Evolutionary conservation across 1,284 basidiomycete genomes (phyloP), one percentile per base, ranked within the genome.

Genomic region (Pseudomicrostroma phylloplanum): DNA sequence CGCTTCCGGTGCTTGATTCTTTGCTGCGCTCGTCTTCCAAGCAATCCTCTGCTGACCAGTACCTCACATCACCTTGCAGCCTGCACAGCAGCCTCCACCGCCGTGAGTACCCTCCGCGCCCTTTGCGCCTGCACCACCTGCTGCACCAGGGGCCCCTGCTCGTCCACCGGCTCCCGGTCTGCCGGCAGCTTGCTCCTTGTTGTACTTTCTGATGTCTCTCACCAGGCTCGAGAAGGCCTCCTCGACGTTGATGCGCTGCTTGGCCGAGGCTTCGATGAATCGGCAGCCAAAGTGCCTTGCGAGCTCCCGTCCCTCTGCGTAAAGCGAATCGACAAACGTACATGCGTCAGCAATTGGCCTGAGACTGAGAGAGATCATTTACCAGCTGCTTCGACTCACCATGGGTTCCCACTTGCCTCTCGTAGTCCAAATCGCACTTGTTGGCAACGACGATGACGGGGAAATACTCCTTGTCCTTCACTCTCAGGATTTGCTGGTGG

Each of bases 181-280:
- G 39, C 71, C 74, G 51, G 64, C 64, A 1, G 75, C 69, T 66
- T 78, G 77, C 62, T 79, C 67, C 74, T 73, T 93, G 85, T 97
- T 97, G 82, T 92, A 96, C 79, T 89, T 88, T 73, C 96, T 85
- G 75, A 99, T 99, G 81, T 96, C 92, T 56, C 93, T 87, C 43
- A 99, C 96, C 63, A 99, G 88, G 69, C 91, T 89, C 78, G 86
- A 88, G 83, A 98, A 99, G n/a, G 93, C 92, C 82, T 98, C 94
- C 76, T 99, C 96, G 59, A 99, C 96, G 76, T 97, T 97, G 81
- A 96, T 91, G 56, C 96, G 86, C 78, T 96, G 91, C 83, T 99
- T 99, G 59, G 96, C 96, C 23, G 94, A 97, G 1, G 96, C 97
- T 82, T 98, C 96, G 71, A 98, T 93, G 81, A 96, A 98, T 75